A percentile compares a stretch with the other conserved stretches of the same genome.
Evolutionary conservation across 768 basidiomycete genomes (phyloP).

Genomic region (Dentipellis fragilis): DNA sequence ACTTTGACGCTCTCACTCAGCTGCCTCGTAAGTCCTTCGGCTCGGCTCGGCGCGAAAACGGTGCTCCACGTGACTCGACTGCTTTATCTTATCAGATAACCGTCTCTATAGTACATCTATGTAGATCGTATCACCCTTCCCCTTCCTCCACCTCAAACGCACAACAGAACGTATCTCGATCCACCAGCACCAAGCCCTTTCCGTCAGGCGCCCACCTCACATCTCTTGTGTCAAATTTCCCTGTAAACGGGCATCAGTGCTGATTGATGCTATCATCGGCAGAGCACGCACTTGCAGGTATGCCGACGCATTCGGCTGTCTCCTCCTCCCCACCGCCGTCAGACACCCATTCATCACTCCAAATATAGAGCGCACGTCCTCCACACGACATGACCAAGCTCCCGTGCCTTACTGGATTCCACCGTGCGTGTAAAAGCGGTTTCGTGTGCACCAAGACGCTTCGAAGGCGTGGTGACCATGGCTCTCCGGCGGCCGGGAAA

Average conservation of each 20-base stretch:
- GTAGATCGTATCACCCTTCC: not conserved
- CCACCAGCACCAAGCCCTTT: conserved; percentile 64
- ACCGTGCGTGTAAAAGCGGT: conserved; percentile 55
- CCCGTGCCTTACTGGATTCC: conserved; percentile 82
- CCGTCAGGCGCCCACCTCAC: conserved; percentile 82
- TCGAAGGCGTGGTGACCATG: conserved; percentile 50
- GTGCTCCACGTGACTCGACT: not conserved
- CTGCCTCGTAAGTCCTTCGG: not conserved
- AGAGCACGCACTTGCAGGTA: conserved; percentile 66
- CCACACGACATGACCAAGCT: conserved; percentile 61
- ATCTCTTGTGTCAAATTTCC: conserved; percentile 62
- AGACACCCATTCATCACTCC: conserved; percentile 76
- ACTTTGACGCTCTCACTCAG: too few species aligned
- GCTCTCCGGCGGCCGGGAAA: conserved; percentile 53
- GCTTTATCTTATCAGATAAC: not conserved
- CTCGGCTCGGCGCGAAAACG: not conserved
- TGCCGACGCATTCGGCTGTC: conserved; percentile 84
- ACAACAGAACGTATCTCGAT: conserved; percentile 66
- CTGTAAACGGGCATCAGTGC: conserved; percentile 23
- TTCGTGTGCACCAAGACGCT: conserved; percentile 58
- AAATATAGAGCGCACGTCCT: conserved; percentile 56
- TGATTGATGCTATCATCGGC: not conserved
- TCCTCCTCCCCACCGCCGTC: conserved; percentile 49
- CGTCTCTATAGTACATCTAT: not conserved
- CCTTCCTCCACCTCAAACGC: conserved; percentile 13